Percentiles rank a stretch among this genome's conserved stretches.
Evolutionary conservation across 345 rosid species (phyloP).

Genomic region (Ailanthus altissimus): DNA sequence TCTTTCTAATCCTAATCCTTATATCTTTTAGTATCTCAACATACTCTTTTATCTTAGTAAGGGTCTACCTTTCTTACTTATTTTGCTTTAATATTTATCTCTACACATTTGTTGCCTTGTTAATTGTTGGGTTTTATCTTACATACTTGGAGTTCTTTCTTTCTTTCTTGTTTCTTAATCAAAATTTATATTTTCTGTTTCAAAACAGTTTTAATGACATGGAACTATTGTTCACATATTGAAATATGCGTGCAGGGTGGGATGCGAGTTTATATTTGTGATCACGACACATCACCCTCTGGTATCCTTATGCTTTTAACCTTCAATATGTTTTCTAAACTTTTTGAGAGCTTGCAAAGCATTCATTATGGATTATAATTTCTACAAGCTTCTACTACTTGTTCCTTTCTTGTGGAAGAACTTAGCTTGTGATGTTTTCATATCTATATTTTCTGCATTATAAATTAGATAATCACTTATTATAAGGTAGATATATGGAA

Average conservation of each 20-base stretch:
- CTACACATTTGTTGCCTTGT: not conserved
- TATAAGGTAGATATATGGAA: not conserved
- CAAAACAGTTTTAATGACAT: not conserved
- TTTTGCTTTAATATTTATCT: not conserved
- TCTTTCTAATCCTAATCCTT: not conserved
- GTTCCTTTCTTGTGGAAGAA: not conserved
- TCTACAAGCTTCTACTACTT: not conserved
- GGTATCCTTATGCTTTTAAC: constrained; percentile 40
- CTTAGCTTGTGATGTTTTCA: not conserved
- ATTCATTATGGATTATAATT: not conserved
- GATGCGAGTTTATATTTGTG: constrained; percentile 73
- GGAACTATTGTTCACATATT: constrained; percentile 9
- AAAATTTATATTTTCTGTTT: constrained; percentile 10
- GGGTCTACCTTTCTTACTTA: not conserved
- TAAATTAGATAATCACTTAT: not conserved
- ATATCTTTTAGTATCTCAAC: not conserved
- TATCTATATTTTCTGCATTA: not conserved
- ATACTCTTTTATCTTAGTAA: not conserved
- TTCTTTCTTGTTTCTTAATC: not conserved
- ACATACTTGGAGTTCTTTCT: not conserved
- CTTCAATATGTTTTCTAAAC: not conserved
- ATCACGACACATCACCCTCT: constrained; percentile 81
- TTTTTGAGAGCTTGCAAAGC: constrained; percentile 8
- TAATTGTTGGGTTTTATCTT: not conserved
- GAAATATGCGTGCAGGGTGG: constrained; percentile 62